Evolutionary conservation across 2,329 filamentous ascomycete species (phyloP).

Genomic region (Davidsoniella eucalypti): DNA sequence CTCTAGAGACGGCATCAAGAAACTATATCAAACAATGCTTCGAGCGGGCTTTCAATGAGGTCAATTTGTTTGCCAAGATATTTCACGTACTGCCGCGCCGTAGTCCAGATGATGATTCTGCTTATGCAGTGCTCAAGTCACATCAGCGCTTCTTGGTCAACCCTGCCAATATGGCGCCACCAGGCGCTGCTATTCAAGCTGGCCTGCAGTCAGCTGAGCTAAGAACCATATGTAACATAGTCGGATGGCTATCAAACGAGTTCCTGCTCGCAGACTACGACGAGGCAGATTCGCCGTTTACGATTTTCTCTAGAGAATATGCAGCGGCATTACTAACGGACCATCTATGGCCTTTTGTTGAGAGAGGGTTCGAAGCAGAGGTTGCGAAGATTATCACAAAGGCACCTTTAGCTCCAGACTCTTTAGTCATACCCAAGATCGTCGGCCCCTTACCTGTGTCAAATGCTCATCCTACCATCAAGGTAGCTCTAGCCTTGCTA

Average conservation of each 20-base stretch:
- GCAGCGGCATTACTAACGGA: conserved; percentile 39
- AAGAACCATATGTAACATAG: conserved; percentile 34
- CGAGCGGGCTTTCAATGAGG: conserved; percentile 39
- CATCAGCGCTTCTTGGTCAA: conserved; percentile 36
- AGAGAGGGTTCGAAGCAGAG: conserved; percentile 37
- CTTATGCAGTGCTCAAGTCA: conserved; percentile 32
- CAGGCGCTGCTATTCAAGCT: conserved; percentile 33
- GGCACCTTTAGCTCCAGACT: conserved; percentile 28
- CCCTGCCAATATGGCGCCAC: conserved; percentile 35
- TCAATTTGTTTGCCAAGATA: conserved; percentile 35
- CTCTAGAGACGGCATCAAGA: conserved; percentile 36
- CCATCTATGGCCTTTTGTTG: conserved; percentile 40
- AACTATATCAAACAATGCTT: conserved; percentile 45
- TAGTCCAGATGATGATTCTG: conserved; percentile 31
- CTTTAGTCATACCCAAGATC: conserved; percentile 34
- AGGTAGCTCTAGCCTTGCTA: conserved; percentile 40
- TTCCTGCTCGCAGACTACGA: conserved; percentile 39
- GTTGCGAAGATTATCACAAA: conserved; percentile 37
- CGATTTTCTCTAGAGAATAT: conserved; percentile 37
- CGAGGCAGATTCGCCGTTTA: conserved; percentile 38
- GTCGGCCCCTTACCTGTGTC: conserved; percentile 34
- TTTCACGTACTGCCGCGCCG: conserved; percentile 39
- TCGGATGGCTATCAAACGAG: conserved; percentile 42
- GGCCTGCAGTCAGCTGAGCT: conserved; percentile 31
- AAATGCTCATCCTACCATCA: conserved; percentile 41